Evolutionary conservation across 2,329 filamentous ascomycete species (phyloP), one percentile per base, ranked within the genome.

Genomic region (Plectosphaerella sp.): DNA sequence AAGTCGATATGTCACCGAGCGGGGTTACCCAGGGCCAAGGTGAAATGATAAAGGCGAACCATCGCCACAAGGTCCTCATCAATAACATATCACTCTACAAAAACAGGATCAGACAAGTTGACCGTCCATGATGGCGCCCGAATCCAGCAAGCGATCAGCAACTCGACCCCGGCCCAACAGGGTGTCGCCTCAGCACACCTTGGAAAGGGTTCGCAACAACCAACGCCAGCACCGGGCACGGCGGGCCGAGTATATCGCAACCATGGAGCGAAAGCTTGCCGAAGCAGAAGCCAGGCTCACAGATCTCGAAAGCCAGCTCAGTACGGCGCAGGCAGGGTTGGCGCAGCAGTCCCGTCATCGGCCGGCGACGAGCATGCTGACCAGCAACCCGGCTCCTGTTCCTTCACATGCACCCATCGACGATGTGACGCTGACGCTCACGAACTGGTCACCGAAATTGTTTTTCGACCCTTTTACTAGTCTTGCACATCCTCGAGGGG

Each of bases 191-290:
- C 58, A 66, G 5, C 61, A 70, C 52, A 64, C 68, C 20, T 61
- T 64, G 3, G 58, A 57, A 9, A 69, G 76, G 8, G 70, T 76
- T 15, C 73, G 75, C n/a, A 71, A 79, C 45, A 80, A 79, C 56
- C 75, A 79, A 58, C 72, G 76, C 39, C 70, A 75, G 22, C 76
- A 79, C 57, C 72, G 76, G 5, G 73, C 74, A 9, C 64, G 72
- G 28, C 67, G 70, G 42, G 72, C 69, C 46, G 64, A 67, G 37
- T 66, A 69, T 37, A 67, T 78, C 24, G 59, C 65, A 2, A 64
- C 66, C 1, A 61, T 76, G 1, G 72, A 76, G 57, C 51, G 59
- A 16, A 46, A 51, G 42, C 49, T 51, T 15, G 33, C 11, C 7
- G 36, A 51, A n/a, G 42, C 25, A 18, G 41, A 39, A 12, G 6